phyloP scores from a whole-genome alignment of 1,284 basidiomycete genomes.

The Naganishia sp. region DNA sequence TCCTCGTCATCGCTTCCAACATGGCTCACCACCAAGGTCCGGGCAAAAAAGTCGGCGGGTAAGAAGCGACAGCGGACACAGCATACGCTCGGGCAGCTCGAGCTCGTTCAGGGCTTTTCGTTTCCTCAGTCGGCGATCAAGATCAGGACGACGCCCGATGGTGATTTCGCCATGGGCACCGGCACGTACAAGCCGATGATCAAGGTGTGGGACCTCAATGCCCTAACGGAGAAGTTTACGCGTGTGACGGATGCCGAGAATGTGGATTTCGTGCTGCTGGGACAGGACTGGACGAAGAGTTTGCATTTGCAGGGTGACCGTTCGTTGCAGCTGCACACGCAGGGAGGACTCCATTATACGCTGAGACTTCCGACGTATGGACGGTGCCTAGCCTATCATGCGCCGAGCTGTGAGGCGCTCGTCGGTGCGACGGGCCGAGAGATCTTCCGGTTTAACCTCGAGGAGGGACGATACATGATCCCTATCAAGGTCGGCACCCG shows the following conservation, averaged over 20 bases:
- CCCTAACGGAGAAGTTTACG: conserved; percentile 93
- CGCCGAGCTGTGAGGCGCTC: conserved; percentile 76
- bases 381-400: conserved; percentile 85
- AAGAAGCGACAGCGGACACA: conserved; percentile 51
- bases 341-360: conserved; percentile 87
- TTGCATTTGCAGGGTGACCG: conserved; percentile 94
- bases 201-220: conserved; percentile 90
- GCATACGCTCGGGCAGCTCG: conserved; percentile 59
- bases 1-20: conserved; percentile 83
- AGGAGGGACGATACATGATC: conserved; percentile 88
- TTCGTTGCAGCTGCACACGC: conserved; percentile 91
- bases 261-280: conserved; percentile 93
- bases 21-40: conserved; percentile 73
- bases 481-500: conserved; percentile 61
- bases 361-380: conserved; percentile 94
- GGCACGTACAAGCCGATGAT: conserved; percentile 99
- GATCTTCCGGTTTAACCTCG: conserved; percentile 90
- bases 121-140: conserved; percentile 95
- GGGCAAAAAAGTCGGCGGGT: conserved; percentile 42
- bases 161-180: conserved; percentile 87
- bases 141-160: conserved; percentile 87
- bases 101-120: conserved; percentile 92
- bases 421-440: conserved; percentile 77
- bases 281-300: conserved; percentile 99
- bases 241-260: conserved; percentile 95